Percentiles rank a stretch among this genome's conserved stretches.
Evolutionary conservation across 1,284 basidiomycete species (phyloP).

Genomic region (Trametes pubescens): DNA sequence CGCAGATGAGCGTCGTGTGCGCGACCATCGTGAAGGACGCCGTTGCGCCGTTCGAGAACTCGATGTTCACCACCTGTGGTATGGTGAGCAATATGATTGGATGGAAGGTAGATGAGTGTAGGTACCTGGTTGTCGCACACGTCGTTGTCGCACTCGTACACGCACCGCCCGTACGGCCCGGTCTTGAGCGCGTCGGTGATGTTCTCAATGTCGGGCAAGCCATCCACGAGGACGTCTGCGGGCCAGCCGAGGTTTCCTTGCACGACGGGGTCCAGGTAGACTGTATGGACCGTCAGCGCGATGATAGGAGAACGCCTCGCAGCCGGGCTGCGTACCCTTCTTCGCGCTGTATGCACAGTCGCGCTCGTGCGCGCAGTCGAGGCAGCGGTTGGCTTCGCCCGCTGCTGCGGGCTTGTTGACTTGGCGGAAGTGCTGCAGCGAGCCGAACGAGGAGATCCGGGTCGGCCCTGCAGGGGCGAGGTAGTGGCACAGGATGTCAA

Average conservation of each 20-base stretch:
- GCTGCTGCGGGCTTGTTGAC: slow-evolving; percentile 74
- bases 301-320: not conserved
- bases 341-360: slow-evolving; percentile 88
- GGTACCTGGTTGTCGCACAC: slow-evolving; percentile 36
- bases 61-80: slow-evolving; percentile 76
- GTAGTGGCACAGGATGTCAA: slow-evolving; percentile 84
- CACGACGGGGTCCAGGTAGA: slow-evolving; percentile 74
- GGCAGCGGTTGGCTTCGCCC: slow-evolving; percentile 70
- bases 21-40: slow-evolving; percentile 88
- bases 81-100: not conserved
- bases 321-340: slow-evolving; percentile 60
- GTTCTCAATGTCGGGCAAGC: slow-evolving; percentile 81
- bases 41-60: slow-evolving; percentile 80
- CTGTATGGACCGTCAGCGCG: slow-evolving; percentile 46
- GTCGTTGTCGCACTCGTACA: slow-evolving; percentile 85
- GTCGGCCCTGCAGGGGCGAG: slow-evolving; percentile 68
- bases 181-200: slow-evolving; percentile 51
- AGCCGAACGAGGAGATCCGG: slow-evolving; percentile 85
- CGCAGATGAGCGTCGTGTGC: slow-evolving; percentile 73
- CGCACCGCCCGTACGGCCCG: slow-evolving; percentile 83
- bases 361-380: slow-evolving; percentile 75
- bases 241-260: slow-evolving; percentile 71
- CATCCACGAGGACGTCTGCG: slow-evolving; percentile 72
- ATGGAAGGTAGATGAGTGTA: not conserved
- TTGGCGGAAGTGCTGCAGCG: slow-evolving; percentile 81